Evolutionary conservation across 176 grass and related monocot genomes (phyloP), one percentile per base, ranked within the genome.

Genomic region (Rhynchospora pubera): DNA sequence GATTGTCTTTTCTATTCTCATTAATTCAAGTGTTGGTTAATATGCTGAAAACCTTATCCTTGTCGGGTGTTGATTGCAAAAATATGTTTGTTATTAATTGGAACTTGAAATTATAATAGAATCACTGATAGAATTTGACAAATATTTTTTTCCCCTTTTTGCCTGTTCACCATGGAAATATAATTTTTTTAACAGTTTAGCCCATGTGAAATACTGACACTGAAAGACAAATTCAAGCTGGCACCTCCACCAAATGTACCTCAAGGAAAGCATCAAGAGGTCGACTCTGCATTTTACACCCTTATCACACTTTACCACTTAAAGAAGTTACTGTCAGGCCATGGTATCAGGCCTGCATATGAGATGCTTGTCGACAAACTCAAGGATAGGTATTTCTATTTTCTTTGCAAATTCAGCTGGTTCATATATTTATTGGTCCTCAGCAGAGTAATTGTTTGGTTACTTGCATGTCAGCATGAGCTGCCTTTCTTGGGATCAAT

Each of bases 201-300:
- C 83, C 3, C 89, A 59, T 89, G 67, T 85, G 83, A 82, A 55
- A 55, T 97, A 65, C 44, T 85, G 8, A 30, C 52, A 9, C 77
- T 57, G 63, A 97, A 65, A 69, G 57, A 88, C 1, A 92, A 87
- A 59, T 97, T 97, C 47, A 71, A 60, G 6, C 78, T 91, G 88
- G 92, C 86, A 86, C 95, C 95, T 50, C 95, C 92, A 77, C 62
- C 76, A 83, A 78, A 87, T 76, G 81, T 97, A 77, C 78, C 78
- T 79, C 67, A 85, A 12, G 56, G 46, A 45, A 86, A 87, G 23
- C 90, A 91, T 86, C 82, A 62, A 18, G 85, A 97, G 84, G 86
- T 94, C 26, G 43, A 46, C 68, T 83, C 52, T 79, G 88, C 34
- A 78, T 97, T 94, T 88, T 48, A 57, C 71, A 84, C 63, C 80